Conservation (phyloP, 2,329 filamentous ascomycete genomes). For the Calonectria hawksworthii region DNA sequence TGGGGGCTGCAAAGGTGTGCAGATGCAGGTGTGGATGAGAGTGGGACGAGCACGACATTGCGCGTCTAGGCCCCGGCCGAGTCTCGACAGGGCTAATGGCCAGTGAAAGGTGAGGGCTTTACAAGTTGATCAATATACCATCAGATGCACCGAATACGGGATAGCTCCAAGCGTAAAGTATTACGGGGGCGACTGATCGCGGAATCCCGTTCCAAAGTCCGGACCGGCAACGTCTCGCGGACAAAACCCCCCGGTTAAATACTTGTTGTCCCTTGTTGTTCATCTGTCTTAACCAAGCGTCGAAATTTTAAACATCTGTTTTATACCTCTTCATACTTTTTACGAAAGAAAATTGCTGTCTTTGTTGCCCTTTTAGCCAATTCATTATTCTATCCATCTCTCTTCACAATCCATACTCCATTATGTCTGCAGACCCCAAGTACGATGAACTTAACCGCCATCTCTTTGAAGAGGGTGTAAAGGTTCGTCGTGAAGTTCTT, state of each 20-base stretch:
- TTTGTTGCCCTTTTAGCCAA: background rate
- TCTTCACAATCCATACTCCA: background rate
- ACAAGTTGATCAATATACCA: background rate
- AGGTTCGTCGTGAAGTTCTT: conserved; percentile 31
- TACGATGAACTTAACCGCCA: conserved; percentile 1
- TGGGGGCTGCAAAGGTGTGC: background rate
- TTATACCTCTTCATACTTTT: background rate
- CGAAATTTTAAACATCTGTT: background rate
- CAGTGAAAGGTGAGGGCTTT: background rate
- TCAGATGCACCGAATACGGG: background rate
- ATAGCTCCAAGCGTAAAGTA: background rate
- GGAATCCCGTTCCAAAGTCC: background rate
- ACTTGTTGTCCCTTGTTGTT: background rate
- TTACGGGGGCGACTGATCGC: background rate
- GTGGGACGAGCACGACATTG: background rate
- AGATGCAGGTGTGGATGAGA: background rate
- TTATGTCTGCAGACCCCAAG: background rate
- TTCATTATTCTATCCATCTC: background rate
- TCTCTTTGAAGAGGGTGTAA: conserved; percentile 7
- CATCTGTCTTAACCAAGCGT: background rate
- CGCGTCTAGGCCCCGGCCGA: background rate
- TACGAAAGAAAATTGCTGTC: background rate
- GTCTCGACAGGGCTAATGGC: background rate
- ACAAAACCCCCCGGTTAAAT: background rate
- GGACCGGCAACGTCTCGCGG: background rate